A percentile compares a stretch with the other conserved stretches of the same genome.
phyloP scores from a whole-genome alignment of 2,329 filamentous ascomycete species.

The Samsoniella hepiali region DNA sequence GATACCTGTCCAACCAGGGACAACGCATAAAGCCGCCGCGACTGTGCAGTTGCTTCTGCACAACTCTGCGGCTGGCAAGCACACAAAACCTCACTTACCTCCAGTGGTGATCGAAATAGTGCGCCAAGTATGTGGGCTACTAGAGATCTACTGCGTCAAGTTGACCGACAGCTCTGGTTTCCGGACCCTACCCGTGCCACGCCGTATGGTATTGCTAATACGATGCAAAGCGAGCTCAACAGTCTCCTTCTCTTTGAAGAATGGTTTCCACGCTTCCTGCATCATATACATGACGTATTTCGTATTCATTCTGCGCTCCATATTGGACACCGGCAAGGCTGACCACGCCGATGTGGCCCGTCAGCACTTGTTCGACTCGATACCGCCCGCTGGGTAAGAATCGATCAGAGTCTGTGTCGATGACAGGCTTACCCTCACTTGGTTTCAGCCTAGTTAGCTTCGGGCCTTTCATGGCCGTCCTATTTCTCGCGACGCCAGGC shows the following conservation, averaged over 20 bases:
- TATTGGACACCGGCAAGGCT: background rate
- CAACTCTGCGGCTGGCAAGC: background rate
- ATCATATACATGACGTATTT: background rate
- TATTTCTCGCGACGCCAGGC: background rate
- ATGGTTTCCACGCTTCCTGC: background rate
- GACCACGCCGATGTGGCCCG: background rate
- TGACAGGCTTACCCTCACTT: background rate
- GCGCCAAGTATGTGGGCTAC: background rate
- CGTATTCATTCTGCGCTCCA: background rate
- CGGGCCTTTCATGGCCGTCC: background rate
- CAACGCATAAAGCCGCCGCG: background rate
- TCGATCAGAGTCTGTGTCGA: background rate
- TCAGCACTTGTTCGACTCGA: slow-evolving; percentile 9
- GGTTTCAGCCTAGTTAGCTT: background rate
- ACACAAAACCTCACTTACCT: background rate
- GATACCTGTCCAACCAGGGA: background rate
- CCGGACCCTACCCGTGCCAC: no score
- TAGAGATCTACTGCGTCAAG: background rate
- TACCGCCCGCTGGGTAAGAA: background rate
- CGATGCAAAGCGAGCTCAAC: background rate
- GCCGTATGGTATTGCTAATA: background rate
- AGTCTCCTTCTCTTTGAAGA: background rate
- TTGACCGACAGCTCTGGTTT: background rate
- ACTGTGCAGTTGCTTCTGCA: background rate
- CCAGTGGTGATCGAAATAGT: background rate